Percentiles rank a stretch among this genome's conserved stretches.
These are phyloP conservation scores for Daldinia caldariorum DNA, from an alignment of 495 filamentous ascomycete species.

Conservation along the genomic window DNA sequence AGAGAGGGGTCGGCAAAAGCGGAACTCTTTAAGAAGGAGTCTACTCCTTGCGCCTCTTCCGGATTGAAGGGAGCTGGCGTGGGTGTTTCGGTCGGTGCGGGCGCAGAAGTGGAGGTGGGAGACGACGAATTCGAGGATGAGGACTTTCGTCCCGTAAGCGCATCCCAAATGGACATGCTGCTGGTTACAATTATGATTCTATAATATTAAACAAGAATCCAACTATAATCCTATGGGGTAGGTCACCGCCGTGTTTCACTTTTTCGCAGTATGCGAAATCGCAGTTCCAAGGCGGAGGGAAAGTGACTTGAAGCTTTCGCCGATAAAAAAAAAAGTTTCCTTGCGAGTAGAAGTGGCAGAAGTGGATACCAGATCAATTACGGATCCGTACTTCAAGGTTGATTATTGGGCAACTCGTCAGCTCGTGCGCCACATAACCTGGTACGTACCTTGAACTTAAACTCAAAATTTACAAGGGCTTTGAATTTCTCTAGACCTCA, in stretches of 20 bases:
- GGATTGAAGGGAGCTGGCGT: conserved; percentile 72
- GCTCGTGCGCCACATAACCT: conserved; percentile 18
- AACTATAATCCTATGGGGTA: conserved; percentile 10
- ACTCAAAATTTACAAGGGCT: not conserved
- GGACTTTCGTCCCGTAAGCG: conserved; percentile 83
- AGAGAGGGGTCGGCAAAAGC: conserved; percentile 81
- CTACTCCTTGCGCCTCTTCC: conserved; percentile 75
- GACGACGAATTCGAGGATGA: conserved; percentile 53
- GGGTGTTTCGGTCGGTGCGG: conserved; percentile 60
- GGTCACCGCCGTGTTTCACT: conserved; percentile 14
- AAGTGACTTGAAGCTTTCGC: conserved; percentile 29
- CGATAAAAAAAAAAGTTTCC: conserved; percentile 28
- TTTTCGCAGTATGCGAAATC: conserved; percentile 26
- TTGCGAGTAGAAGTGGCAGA: conserved; percentile 22
- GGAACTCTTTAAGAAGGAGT: conserved; percentile 78
- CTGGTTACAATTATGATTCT: conserved; percentile 7
- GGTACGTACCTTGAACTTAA: conserved; percentile 10
- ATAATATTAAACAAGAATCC: conserved; percentile 6
- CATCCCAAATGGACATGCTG: conserved; percentile 85
- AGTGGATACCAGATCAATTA: not conserved
- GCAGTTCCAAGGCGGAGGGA: conserved; percentile 16
- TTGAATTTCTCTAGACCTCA: conserved; percentile 6
- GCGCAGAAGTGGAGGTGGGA: conserved; percentile 41
- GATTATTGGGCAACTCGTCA: conserved; percentile 9
- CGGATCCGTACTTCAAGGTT: no score